Evolutionary conservation across 2,329 filamentous ascomycete genomes (phyloP).

Genomic region (Botrytis porri): DNA sequence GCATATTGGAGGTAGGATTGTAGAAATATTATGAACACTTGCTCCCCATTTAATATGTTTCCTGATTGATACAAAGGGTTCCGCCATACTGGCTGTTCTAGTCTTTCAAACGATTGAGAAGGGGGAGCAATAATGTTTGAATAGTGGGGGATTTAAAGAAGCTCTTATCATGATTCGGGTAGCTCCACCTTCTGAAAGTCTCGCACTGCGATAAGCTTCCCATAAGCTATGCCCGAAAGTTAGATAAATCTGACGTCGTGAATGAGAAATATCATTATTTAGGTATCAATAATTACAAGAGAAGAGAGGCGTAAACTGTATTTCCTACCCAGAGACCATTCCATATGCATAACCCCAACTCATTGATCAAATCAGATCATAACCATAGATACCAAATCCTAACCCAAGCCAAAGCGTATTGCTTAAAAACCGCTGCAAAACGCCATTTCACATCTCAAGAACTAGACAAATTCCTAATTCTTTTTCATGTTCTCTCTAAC

Average conservation of each 20-base stretch:
- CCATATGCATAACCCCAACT: neutral
- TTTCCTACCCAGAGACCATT: neutral
- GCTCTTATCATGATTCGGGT: neutral
- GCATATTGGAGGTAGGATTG: neutral
- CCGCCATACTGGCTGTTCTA: slow-evolving; percentile 1
- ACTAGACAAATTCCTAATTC: slow-evolving; percentile 20
- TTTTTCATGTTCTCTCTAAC: slow-evolving; percentile 31
- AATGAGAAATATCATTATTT: slow-evolving; percentile 43
- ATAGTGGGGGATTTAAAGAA: slow-evolving; percentile 11
- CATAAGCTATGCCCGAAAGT: neutral
- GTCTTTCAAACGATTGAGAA: neutral
- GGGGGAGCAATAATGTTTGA: neutral
- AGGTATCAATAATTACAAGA: slow-evolving; percentile 24
- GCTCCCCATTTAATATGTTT: slow-evolving; percentile 35
- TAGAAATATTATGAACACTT: slow-evolving; percentile 17
- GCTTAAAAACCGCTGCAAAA: slow-evolving; percentile 12
- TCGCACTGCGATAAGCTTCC: neutral
- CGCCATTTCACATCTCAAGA: slow-evolving; percentile 11
- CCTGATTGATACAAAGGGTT: slow-evolving; percentile 29
- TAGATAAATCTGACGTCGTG: slow-evolving; percentile 30
- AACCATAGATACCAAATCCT: slow-evolving; percentile 1
- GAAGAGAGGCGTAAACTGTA: slow-evolving; percentile 20
- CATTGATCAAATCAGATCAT: neutral
- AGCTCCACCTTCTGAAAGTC: neutral
- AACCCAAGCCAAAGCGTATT: neutral